Base-by-base conservation (phyloP, 306 rosid species). In the Prunus campanulata region DNA sequence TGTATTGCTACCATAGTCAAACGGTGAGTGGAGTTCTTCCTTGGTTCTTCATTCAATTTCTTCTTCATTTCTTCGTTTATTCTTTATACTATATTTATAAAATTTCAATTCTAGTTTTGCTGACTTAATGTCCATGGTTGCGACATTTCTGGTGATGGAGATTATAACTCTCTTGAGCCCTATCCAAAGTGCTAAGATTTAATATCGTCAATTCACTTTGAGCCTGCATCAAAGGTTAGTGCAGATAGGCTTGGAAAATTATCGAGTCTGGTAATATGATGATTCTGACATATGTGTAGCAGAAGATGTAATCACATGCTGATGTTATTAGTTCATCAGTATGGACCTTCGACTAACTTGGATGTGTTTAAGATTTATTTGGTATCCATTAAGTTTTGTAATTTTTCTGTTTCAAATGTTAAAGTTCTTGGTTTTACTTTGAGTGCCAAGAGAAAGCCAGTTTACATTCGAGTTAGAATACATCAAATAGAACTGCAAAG, bases 161-260 rank as follows among this genome's bases (percentile, higher is more conserved):
- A 25, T 25, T 25, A 25, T 25, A 25, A 25, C 2, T 25, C 32
- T 29, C 32, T 29, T 29, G 32, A 29, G 32, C 32, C 32, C 32
- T 29, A 29, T 29, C 0, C 32, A 29, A 29, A 29, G 32, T 3
- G 32, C 32, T 29, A 3, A 3, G 32, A 29, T 29, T 29, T 29
- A 29, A 29, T 29, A 29, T 29, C 32, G 4, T 29, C 32, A 29
- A 29, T 29, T 29, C 32, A 29, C 32, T 29, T 29, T 29, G 32
- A 29, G 32, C 32, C 32, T 86, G 85, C 96, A n/a, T 92, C 97
- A 51, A 89, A 89, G 97, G 97, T 92, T 44, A 42, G 77, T 71
- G 44, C 65, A 60, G 65, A 25, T 35, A 19, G 5, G 32, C 52
- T 80, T 15, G 76, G 29, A 72, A 6, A 35, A 13, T 52, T 70